A percentile compares a stretch with the other conserved stretches of the same genome.
Evolutionary conservation across 1,139 yeast genomes (phyloP).

Genomic region (Hemisphaericaspora lyxosophila): DNA sequence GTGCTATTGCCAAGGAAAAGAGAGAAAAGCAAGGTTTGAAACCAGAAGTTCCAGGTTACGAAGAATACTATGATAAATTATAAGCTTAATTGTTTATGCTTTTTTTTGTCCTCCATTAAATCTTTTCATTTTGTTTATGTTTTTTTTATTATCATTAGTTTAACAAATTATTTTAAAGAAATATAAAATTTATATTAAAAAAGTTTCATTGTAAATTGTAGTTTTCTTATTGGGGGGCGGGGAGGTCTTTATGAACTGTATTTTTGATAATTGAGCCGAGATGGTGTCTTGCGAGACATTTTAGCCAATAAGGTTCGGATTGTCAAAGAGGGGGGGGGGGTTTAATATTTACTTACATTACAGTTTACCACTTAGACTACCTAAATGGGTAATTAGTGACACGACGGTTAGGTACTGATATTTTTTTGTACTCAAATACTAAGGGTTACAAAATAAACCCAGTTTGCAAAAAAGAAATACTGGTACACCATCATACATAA

Average conservation of each 20-base stretch:
- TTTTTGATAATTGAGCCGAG: too few relatives aligned
- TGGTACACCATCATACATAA: too few relatives aligned
- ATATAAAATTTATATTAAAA: constrained; percentile 1
- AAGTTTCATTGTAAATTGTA: neutral
- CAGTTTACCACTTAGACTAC: neutral
- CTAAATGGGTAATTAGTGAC: neutral
- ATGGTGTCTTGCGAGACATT: too few relatives aligned
- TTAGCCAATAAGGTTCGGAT: too few relatives aligned
- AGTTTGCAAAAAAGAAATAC: too few relatives aligned
- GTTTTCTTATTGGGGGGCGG: too few relatives aligned
- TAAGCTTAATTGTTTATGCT: constrained; percentile 40
- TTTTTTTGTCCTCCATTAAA: too few relatives aligned
- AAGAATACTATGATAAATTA: constrained; percentile 99
- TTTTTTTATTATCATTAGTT: constrained; percentile 2
- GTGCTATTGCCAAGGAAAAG: constrained; percentile 83
- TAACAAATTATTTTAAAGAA: constrained; percentile 1
- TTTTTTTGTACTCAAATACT: too few relatives aligned
- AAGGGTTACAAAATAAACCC: neutral
- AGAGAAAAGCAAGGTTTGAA: constrained; percentile 98
- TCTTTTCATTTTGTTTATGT: constrained; percentile 2
- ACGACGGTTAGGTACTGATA: neutral
- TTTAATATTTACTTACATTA: neutral
- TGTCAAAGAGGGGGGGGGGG: neutral
- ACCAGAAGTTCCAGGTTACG: constrained; percentile 98
- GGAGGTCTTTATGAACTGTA: too few relatives aligned